Conservation (phyloP, 495 filamentous ascomycete species). For the Penicillium psychrofluorescens region DNA sequence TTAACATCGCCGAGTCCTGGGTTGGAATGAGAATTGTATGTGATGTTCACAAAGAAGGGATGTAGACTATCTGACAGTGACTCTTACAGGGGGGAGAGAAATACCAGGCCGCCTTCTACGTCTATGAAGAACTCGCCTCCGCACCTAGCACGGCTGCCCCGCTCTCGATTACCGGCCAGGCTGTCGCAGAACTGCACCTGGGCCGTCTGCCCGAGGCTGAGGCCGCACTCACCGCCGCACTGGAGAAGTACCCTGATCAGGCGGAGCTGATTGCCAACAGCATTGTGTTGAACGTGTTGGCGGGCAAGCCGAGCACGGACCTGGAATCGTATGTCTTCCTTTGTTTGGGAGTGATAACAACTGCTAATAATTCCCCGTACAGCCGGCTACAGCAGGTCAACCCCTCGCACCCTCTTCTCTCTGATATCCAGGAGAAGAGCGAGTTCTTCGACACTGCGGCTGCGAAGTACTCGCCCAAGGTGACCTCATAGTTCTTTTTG, state of each 20-base stretch:
- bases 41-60: constrained; percentile 6
- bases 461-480: constrained; percentile 68
- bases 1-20: constrained; percentile 95
- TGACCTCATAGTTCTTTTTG: constrained; percentile 40
- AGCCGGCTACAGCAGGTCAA: constrained; percentile 53
- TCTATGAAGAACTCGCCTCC: constrained; percentile 94
- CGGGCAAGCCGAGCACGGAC: constrained; percentile 60
- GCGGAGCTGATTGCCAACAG: constrained; percentile 72
- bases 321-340: constrained; percentile 45
- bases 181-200: constrained; percentile 85
- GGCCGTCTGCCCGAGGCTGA: constrained; percentile 86
- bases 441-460: constrained; percentile 73
- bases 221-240: constrained; percentile 70
- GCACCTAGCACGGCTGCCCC: constrained; percentile 61
- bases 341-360: background rate
- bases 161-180: constrained; percentile 70
- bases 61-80: too few relatives aligned
- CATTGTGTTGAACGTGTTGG: constrained; percentile 68
- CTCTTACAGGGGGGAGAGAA: constrained; percentile 73
- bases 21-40: constrained; percentile 79
- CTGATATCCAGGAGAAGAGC: constrained; percentile 69
- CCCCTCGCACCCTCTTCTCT: constrained; percentile 57
- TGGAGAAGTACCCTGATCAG: constrained; percentile 64
- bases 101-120: constrained; percentile 96
- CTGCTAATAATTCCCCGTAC: constrained; percentile 10